Percentiles rank a stretch among this genome's conserved stretches.
Evolutionary conservation across 106 monocot genomes (phyloP).

Genomic region (Dendrobium nobile): DNA sequence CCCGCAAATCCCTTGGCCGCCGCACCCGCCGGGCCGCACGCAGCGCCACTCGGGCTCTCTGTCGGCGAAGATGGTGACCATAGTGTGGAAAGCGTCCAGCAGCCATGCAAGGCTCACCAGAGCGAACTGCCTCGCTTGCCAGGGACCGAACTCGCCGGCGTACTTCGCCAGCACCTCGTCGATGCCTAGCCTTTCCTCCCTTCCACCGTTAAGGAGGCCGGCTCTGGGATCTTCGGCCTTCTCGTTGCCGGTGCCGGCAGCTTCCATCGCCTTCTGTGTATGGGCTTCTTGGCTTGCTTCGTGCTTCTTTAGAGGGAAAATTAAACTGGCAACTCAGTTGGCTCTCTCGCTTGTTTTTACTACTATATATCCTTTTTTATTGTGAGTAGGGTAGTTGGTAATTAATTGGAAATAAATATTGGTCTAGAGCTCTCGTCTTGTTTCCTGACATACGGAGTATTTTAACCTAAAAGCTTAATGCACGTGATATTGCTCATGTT

Average conservation of each 20-base stretch:
- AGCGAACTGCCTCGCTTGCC: conserved; percentile 21
- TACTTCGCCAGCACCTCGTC: conserved; percentile 20
- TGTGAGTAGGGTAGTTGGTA: too few species aligned
- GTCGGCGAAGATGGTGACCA: conserved; percentile 20
- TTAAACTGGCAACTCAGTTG: too few species aligned
- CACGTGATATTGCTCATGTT: too few species aligned
- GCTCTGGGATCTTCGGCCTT: not conserved
- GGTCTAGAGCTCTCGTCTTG: too few species aligned
- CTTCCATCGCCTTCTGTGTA: not conserved
- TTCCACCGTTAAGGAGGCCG: not conserved
- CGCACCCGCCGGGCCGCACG: not conserved
- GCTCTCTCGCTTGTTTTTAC: too few species aligned
- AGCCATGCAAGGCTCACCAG: conserved; percentile 20
- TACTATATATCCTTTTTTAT: too few species aligned
- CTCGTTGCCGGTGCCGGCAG: not conserved
- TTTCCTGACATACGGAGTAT: too few species aligned
- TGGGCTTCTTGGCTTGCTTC: too few species aligned
- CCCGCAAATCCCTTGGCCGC: conserved; percentile 14
- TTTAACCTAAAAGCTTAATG: too few species aligned
- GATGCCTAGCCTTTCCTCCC: conserved; percentile 5
- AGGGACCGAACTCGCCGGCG: conserved; percentile 22
- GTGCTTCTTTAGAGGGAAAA: too few species aligned
- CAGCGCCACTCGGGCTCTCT: conserved; percentile 13
- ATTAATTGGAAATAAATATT: too few species aligned
- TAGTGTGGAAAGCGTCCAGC: conserved; percentile 16